These are phyloP conservation scores for Yamadazyma phyllophila DNA, from an alignment of 805 yeast genomes.

Conservation along the genomic window DNA sequence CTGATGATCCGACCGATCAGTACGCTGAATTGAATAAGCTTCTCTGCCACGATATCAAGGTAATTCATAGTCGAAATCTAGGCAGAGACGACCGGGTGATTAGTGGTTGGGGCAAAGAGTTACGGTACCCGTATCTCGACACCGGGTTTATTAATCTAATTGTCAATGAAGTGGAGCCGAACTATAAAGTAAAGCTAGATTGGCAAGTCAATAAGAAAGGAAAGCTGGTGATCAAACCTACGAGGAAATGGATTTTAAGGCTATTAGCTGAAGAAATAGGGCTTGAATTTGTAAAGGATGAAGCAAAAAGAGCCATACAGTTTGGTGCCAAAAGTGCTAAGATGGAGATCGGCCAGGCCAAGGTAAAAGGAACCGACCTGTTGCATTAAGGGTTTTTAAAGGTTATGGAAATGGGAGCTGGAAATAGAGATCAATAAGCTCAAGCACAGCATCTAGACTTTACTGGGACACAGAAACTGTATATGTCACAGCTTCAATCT, in stretches of 20 bases:
- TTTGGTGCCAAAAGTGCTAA: slow-evolving; percentile 96
- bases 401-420: no score
- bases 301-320: slow-evolving; percentile 91
- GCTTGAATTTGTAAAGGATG: slow-evolving; percentile 58
- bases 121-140: slow-evolving; percentile 84
- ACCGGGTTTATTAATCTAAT: slow-evolving; percentile 53
- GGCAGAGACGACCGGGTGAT: slow-evolving; percentile 92
- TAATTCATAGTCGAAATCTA: slow-evolving; percentile 75
- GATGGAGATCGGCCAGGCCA: slow-evolving; percentile 77
- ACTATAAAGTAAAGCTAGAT: slow-evolving; percentile 37
- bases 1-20: slow-evolving; percentile 16
- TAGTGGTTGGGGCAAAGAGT: slow-evolving; percentile 83
- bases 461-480: no score
- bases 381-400: slow-evolving; percentile 1
- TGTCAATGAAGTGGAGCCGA: slow-evolving; percentile 48
- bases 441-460: no score
- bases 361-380: slow-evolving; percentile 69
- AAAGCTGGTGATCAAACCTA: slow-evolving; percentile 20
- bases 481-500: no score
- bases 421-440: no score
- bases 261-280: slow-evolving; percentile 50
- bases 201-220: slow-evolving; percentile 28
- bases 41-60: slow-evolving; percentile 64
- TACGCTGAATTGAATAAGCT: slow-evolving; percentile 52
- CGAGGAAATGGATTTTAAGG: slow-evolving; percentile 58